Evolutionary conservation across 495 filamentous ascomycete species (phyloP), one percentile per base, ranked within the genome.

Genomic region (Penicillium pulvis): DNA sequence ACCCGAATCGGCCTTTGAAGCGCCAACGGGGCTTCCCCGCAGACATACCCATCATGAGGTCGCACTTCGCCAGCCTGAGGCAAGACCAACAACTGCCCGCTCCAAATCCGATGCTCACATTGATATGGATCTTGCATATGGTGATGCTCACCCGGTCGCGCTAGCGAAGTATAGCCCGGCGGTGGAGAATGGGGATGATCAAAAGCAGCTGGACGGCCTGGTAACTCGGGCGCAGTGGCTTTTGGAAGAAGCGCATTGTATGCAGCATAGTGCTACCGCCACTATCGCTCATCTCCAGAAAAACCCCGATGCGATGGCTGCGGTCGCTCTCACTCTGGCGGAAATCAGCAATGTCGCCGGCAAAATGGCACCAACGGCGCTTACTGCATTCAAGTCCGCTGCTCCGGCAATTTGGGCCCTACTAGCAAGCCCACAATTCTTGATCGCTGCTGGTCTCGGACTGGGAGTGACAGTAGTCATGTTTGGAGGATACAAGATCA

Each of bases 401-500:
- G 90, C 91, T 51, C 94, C 94, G 0, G 83, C 87, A 12, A 83
- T 97, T 33, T 93, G 96, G 61, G 92, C 89, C 2, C 78, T 98
- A n/a, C 82, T 98, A 2, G 85, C 87, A 16, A 89, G 85, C 55
- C 94, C 94, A 16, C 90, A 98, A 67, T 98, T 98, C 68, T 79
- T 96, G 35, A 96, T 98, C 60, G 90, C 93, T 20, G 90, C 90
- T 16, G 90, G 94, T 19, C 85, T 97, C 24, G 92, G 89, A 0
- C 84, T 95, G 0, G 93, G 92, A 14, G 88, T 93, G 14, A 97
- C 92, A 0, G 85, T 98, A 5, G 88, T 98, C 62, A 92, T 94
- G 75, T 87, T 98, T 53, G 94, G 94, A 42, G 94, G 94, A 14
- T 97, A 90, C 83, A 97, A 94, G 78, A 97, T 98, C 66, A 86